Base-by-base conservation (phyloP, 2,329 filamentous ascomycete genomes). In the Exophiala phaeomuriformis region DNA sequence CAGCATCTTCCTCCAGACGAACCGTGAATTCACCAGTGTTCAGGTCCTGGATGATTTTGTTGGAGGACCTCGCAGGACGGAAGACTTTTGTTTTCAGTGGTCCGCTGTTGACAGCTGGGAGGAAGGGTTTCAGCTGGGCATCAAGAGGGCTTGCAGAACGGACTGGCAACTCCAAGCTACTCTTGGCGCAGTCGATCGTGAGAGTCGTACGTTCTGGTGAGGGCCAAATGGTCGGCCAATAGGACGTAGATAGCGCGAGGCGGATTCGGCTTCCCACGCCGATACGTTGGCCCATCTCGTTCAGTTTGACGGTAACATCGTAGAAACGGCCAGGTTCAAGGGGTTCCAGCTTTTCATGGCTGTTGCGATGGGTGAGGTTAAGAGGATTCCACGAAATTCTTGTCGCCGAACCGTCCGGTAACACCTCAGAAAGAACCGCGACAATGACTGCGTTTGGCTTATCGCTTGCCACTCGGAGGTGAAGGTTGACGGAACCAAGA, bases 181-280 rank as follows among this genome's bases (percentile, higher is more conserved):
- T 44, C 5, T 40, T 32, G 27, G 42, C 52, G n/a, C 48, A 51
- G 28, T 55, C 52, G n/a, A 55, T 37, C 10, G 48, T 55, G 42
- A 55, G 48, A 9, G 41, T 55, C 3, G 52, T 35, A 28, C 28
- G 33, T 33, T 55, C 52, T 5, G 52, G 52, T n/a, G 52, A 48
- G 9, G 52, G 52, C 52, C 52, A 55, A 36, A 51, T 42, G n/a
- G 35, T 55, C 3, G 52, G 52, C 35, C 47, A 55, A 27, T 55
- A 55, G 7, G 52, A 42, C 5, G 52, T 55, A 1, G 52, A 55
- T 42, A 55, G 30, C 5, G 52, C 52, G 4, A 55, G 41, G 12
- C 52, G 52, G 35, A 53, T 43, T 19, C 46, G 46, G 31, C 51
- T 53, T 39, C 51, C 51, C 8, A 49, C 31, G 39, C 51, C 46